phyloP scores from a whole-genome alignment of 305 asterid species.

The Plantago rigida region DNA sequence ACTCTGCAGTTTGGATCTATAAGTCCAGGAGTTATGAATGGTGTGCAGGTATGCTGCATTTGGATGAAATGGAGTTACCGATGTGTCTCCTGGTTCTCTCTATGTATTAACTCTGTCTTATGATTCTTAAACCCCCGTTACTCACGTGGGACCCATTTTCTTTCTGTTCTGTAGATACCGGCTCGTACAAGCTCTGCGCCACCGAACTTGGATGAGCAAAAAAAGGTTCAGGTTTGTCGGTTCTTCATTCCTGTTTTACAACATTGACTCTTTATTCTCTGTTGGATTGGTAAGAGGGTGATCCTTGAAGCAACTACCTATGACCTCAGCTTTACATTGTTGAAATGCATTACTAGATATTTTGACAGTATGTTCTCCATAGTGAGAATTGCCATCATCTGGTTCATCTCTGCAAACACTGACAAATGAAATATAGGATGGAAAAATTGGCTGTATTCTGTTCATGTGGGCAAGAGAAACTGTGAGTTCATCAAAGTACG shows the following conservation, averaged over 20 bases:
- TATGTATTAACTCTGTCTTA: conserved; percentile 11
- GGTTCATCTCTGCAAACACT: background rate
- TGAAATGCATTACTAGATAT: conserved; percentile 1
- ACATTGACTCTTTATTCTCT: conserved; percentile 5
- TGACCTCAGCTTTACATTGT: background rate
- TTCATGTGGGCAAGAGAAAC: background rate
- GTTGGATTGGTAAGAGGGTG: background rate
- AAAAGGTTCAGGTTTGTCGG: conserved; percentile 58
- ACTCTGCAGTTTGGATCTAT: conserved; percentile 87
- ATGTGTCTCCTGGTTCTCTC: background rate
- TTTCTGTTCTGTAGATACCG: conserved; percentile 47
- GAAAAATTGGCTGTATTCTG: background rate
- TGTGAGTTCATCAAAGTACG: background rate
- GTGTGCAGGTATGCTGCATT: conserved; percentile 45
- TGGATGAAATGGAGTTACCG: conserved; percentile 16
- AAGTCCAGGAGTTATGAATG: conserved; percentile 65
- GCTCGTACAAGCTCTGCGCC: conserved; percentile 95
- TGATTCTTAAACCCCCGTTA: conserved; percentile 18
- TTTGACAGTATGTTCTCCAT: background rate
- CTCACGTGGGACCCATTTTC: conserved; percentile 7
- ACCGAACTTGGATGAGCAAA: conserved; percentile 90
- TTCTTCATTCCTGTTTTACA: conserved; percentile 23
- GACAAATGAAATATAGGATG: background rate
- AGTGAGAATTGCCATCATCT: background rate
- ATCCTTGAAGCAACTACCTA: no score